Base-by-base conservation (phyloP, 768 basidiomycete genomes). In the Agaricus sinodeliciosus region DNA sequence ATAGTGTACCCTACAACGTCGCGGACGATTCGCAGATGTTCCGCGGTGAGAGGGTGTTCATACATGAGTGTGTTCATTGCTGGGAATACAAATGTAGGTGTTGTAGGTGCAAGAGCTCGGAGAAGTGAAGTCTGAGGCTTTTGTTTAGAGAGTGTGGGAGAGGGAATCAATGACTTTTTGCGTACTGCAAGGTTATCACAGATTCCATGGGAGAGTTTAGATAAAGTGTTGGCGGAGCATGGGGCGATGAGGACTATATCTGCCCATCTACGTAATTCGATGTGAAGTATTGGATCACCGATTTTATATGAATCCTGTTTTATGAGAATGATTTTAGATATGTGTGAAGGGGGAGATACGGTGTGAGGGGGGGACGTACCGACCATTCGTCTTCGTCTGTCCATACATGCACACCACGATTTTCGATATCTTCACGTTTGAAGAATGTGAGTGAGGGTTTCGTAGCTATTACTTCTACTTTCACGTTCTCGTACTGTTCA, bases 51-150 rank as follows among this genome's bases (percentile, higher is more conserved):
- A 16, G 93, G 93, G 64, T 98, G 94, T 55, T 89, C 82, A 63
- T 90, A 98, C 95, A 99, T 99, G 58, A 91, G 74, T 3, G 96
- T 98, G 67, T 99, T 99, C 95, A 98, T 99, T 0, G 95, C 96
- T 1, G 95, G 95, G 63, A 94, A 98, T 35, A 97, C 68, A 62
- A 87, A 92, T 6, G 91, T 93, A 6, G 89, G 88, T 0, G 91
- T 96, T 5, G 79, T 75, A 0, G 94, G 90, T 2, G 88, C 75
- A 0, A 95, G 72, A 0, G 92, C 94, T 18, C 92, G 83, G 55
- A 96, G 78, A 3, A 96, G 76, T 12, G 92, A 87, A 9, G 83
- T 86, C 85, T 87, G 57, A 2, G n/a, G 13, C 28, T 22, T 13
- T 16, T 25, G 43, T 40, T 16, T 19, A 34, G 28, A 16, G 2